Conservation (phyloP, 768 basidiomycete genomes). For the Lepiota venenata region DNA sequence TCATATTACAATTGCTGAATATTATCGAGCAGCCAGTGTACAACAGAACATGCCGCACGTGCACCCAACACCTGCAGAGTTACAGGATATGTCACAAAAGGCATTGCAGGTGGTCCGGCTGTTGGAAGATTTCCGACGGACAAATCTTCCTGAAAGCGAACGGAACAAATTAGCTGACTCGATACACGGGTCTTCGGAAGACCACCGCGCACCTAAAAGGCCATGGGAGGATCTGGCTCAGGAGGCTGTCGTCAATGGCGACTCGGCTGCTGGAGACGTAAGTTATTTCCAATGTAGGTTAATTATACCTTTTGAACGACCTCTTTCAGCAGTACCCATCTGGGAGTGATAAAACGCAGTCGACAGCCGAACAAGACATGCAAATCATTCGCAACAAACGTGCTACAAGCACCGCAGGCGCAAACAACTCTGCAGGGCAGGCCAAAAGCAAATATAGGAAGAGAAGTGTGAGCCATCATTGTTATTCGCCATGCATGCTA, state of each 20-base stretch:
- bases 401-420: slow-evolving; percentile 64
- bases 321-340: slow-evolving; percentile 22
- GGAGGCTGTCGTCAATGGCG: slow-evolving; percentile 27
- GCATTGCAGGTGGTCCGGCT: slow-evolving; percentile 67
- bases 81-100: slow-evolving; percentile 66
- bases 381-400: slow-evolving; percentile 80
- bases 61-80: slow-evolving; percentile 53
- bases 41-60: slow-evolving; percentile 44
- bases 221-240: slow-evolving; percentile 76
- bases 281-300: not conserved
- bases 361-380: slow-evolving; percentile 82
- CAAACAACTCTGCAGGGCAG: slow-evolving; percentile 44
- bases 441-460: slow-evolving; percentile 83
- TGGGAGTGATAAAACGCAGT: slow-evolving; percentile 35
- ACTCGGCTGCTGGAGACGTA: slow-evolving; percentile 12
- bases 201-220: slow-evolving; percentile 65
- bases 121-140: slow-evolving; percentile 54
- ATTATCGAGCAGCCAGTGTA: slow-evolving; percentile 31
- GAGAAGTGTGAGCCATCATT: slow-evolving; percentile 63
- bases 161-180: slow-evolving; percentile 27
- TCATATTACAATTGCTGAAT: slow-evolving; percentile 7
- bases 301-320: not conserved
- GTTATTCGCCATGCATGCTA: slow-evolving; percentile 9
- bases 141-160: slow-evolving; percentile 35
- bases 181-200: slow-evolving; percentile 36